These are phyloP conservation scores for Phragmites australis DNA, from an alignment of 176 grass and related monocot genomes.

Conservation along the genomic window DNA sequence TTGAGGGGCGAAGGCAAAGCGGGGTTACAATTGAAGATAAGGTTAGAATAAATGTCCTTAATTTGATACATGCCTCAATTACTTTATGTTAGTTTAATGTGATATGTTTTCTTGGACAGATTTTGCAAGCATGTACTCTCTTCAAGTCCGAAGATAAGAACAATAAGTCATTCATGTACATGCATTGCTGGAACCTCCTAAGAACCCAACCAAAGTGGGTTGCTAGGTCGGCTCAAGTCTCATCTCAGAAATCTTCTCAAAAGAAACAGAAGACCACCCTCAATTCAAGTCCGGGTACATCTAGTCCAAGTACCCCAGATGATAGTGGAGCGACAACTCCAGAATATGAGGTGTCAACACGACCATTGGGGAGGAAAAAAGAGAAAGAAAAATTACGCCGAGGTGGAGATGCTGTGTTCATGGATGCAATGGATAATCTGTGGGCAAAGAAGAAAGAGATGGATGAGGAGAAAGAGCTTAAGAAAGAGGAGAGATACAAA, in stretches of 20 bases:
- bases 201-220: constrained; percentile 31
- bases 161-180: neutral
- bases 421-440: neutral
- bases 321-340: neutral
- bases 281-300: neutral
- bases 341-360: neutral
- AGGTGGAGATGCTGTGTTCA: neutral
- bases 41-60: neutral
- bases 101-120: neutral
- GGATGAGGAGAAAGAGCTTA: neutral
- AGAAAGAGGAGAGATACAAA: neutral
- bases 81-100: neutral
- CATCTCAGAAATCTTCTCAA: neutral
- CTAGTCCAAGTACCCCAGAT: neutral
- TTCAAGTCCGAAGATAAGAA: neutral
- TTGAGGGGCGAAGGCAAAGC: neutral
- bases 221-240: neutral
- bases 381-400: neutral
- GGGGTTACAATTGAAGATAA: neutral
- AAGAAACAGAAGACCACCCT: constrained; percentile 8
- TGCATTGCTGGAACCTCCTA: constrained; percentile 19
- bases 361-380: neutral
- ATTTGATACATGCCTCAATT: neutral
- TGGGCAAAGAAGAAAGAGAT: neutral
- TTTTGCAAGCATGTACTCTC: constrained; percentile 6